phyloP scores from a whole-genome alignment of 2,329 filamentous ascomycete species.

The Phialophora tarda region DNA sequence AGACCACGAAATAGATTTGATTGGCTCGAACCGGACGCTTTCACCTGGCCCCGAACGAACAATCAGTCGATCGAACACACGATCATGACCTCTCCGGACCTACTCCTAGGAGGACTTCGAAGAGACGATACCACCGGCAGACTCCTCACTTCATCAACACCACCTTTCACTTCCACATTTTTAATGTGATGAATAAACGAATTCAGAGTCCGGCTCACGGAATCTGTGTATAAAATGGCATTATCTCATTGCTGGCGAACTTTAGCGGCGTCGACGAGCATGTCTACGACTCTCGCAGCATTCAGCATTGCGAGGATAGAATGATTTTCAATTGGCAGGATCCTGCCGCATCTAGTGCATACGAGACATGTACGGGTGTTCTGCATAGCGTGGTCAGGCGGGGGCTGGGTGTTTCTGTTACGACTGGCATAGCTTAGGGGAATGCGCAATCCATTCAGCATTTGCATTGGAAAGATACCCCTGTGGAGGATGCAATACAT shows the following conservation, averaged over 20 bases:
- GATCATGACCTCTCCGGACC: constrained; percentile 15
- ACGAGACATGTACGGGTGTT: constrained; percentile 26
- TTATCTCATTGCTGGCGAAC: constrained; percentile 14
- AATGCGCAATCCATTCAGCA: constrained; percentile 29
- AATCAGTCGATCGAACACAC: constrained; percentile 50
- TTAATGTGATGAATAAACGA: constrained; percentile 29
- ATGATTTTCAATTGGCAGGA: constrained; percentile 14
- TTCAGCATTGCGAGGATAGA: constrained; percentile 15
- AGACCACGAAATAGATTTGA: constrained; percentile 63
- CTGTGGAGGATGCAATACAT: constrained; percentile 30
- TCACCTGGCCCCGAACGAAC: constrained; percentile 51
- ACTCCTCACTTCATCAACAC: constrained; percentile 7
- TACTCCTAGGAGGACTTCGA: background rate
- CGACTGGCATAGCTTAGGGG: constrained; percentile 23
- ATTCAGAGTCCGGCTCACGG: constrained; percentile 18
- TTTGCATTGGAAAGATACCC: constrained; percentile 41
- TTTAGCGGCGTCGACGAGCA: constrained; percentile 12
- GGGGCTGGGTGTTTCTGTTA: constrained; percentile 16
- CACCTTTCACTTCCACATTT: constrained; percentile 24
- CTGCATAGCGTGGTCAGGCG: constrained; percentile 35
- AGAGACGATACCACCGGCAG: background rate
- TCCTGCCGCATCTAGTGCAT: constrained; percentile 28
- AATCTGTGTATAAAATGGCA: constrained; percentile 27
- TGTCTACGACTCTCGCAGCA: constrained; percentile 11
- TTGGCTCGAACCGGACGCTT: constrained; percentile 47